Evolutionary conservation across 805 yeast genomes (phyloP).

Genomic region (Hanseniaspora taiwanica): DNA sequence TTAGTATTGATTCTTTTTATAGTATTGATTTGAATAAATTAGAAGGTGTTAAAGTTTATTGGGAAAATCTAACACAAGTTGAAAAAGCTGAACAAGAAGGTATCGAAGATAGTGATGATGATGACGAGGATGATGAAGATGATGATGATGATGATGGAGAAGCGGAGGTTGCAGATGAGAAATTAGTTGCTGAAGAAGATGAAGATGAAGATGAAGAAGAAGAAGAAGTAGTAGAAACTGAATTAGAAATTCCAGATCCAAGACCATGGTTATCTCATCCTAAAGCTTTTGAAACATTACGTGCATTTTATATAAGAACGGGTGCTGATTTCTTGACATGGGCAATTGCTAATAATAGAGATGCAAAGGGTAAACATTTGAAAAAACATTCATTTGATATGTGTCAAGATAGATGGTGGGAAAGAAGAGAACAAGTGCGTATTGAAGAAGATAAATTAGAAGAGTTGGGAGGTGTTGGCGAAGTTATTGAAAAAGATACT

Average conservation of each 20-base stretch:
- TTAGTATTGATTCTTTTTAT: slow-evolving; percentile 71
- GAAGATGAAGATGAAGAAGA: slow-evolving; percentile 59
- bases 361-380: slow-evolving; percentile 78
- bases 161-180: slow-evolving; percentile 32
- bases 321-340: slow-evolving; percentile 83
- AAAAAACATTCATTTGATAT: slow-evolving; percentile 82
- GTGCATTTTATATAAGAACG: slow-evolving; percentile 75
- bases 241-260: slow-evolving; percentile 70
- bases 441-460: slow-evolving; percentile 80
- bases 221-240: slow-evolving; percentile 45
- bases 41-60: slow-evolving; percentile 75
- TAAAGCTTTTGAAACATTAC: slow-evolving; percentile 74
- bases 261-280: slow-evolving; percentile 98
- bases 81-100: slow-evolving; percentile 38
- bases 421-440: slow-evolving; percentile 85
- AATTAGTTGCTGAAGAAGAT: slow-evolving; percentile 42
- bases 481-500: slow-evolving; percentile 63
- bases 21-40: slow-evolving; percentile 72
- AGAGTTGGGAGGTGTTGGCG: slow-evolving; percentile 84
- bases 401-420: slow-evolving; percentile 97
- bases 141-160: slow-evolving; percentile 36
- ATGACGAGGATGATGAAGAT: slow-evolving; percentile 52
- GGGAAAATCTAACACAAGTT: slow-evolving; percentile 69
- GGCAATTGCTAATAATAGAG: slow-evolving; percentile 79
- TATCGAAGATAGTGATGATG: slow-evolving; percentile 47